Evolutionary conservation across 2,329 filamentous ascomycete genomes (phyloP).

Genomic region (Xylariomycetidae sp.): DNA sequence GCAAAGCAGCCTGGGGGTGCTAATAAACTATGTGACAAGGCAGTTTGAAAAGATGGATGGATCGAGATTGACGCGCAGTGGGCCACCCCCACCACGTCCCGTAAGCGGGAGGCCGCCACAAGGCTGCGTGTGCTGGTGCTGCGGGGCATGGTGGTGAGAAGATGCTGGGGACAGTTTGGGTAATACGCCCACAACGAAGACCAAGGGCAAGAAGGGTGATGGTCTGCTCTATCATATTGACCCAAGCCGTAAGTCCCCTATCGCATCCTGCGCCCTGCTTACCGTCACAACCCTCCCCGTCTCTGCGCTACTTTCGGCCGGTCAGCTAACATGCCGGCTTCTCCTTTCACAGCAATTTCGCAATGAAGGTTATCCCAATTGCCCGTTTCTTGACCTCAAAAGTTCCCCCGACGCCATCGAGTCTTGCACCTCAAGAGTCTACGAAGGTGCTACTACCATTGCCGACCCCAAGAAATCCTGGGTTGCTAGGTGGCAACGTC

Average conservation of each 20-base stretch:
- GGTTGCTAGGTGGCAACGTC: conserved; percentile 94
- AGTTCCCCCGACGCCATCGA: conserved; percentile 76
- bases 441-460: conserved; percentile 85
- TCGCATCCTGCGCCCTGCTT: conserved; percentile 1
- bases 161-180: too few relatives aligned
- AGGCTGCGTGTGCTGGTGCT: too few relatives aligned
- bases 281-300: conserved; percentile 9
- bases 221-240: conserved; percentile 95
- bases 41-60: too few relatives aligned
- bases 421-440: conserved; percentile 93
- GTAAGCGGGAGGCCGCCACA: too few relatives aligned
- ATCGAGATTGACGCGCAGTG: too few relatives aligned
- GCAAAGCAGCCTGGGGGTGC: too few relatives aligned
- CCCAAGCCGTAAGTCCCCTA: conserved; percentile 65
- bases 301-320: conserved; percentile 1
- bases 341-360: conserved; percentile 68
- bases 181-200: too few relatives aligned
- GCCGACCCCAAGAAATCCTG: conserved; percentile 80
- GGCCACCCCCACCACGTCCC: too few relatives aligned
- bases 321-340: neutral
- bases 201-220: too few relatives aligned
- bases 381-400: conserved; percentile 82
- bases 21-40: too few relatives aligned
- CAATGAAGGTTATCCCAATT: conserved; percentile 89
- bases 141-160: too few relatives aligned